These are phyloP conservation scores for Volvox africanus DNA, from an alignment of 139 green algal species.

Conservation along the genomic window DNA sequence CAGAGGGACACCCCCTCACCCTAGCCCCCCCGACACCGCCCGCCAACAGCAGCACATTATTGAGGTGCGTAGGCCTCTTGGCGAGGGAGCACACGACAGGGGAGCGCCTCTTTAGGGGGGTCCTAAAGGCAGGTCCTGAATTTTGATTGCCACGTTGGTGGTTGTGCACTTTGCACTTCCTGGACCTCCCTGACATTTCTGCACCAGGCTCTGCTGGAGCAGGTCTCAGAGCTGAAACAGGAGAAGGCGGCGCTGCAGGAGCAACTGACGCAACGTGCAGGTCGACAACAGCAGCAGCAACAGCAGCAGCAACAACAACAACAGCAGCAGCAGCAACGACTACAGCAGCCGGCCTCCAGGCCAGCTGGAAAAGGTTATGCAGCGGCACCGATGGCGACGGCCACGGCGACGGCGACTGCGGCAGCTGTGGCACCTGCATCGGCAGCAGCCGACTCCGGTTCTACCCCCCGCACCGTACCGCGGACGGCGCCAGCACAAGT, in stretches of 20 bases:
- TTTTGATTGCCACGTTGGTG: too few relatives aligned
- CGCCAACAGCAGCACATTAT: not conserved
- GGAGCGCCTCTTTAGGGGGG: too few relatives aligned
- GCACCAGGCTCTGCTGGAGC: not conserved
- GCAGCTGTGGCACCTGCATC: not conserved
- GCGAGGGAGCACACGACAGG: not conserved
- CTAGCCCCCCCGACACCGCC: not conserved
- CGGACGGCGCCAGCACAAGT: not conserved
- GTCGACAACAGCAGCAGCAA: not conserved
- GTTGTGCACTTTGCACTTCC: not conserved
- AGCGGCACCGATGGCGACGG: not conserved
- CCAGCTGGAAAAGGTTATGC: not conserved
- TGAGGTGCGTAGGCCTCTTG: not conserved
- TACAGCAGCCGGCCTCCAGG: not conserved
- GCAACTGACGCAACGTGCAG: not conserved
- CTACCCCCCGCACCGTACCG: not conserved
- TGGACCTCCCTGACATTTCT: not conserved
- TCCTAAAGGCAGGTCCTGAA: not conserved
- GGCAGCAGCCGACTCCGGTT: not conserved
- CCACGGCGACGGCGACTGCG: not conserved
- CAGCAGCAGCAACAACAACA: not conserved
- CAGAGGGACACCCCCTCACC: not conserved
- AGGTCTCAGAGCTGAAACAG: not conserved
- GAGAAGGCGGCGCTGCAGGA: slow-evolving; percentile 24
- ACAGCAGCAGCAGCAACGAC: not conserved